Evolutionary conservation across 75 land plant genomes (phyloP).

Genomic region (Isoetes taiwanensis): DNA sequence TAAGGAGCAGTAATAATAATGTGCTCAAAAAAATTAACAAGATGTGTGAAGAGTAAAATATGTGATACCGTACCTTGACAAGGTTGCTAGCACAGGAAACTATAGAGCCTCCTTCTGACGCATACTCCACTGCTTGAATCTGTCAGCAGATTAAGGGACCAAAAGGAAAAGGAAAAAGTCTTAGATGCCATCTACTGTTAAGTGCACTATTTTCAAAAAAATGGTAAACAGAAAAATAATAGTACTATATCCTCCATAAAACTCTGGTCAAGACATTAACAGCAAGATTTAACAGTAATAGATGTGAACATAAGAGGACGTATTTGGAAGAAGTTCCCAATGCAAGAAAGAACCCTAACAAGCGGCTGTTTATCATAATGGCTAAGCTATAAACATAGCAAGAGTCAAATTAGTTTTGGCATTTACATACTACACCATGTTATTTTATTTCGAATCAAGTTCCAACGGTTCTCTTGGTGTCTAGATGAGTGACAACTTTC

Average conservation of each 20-base stretch:
- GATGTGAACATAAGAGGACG: too few species aligned
- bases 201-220: neutral
- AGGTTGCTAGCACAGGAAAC: slow-evolving; percentile 31
- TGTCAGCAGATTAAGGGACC: neutral
- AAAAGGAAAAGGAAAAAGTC: neutral
- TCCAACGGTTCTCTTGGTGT: too few species aligned
- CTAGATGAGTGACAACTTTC: too few species aligned
- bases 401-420: too few species aligned
- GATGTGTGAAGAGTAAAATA: neutral
- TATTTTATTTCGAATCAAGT: too few species aligned
- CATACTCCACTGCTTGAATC: slow-evolving; percentile 44
- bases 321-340: too few species aligned
- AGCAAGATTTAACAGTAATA: too few species aligned
- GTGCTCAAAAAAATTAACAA: neutral
- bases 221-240: neutral
- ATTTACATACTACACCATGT: too few species aligned
- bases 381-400: too few species aligned
- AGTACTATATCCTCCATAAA: neutral
- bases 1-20: neutral
- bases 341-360: too few species aligned
- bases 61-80: slow-evolving; percentile 24
- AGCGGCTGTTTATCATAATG: too few species aligned
- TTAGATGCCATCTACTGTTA: neutral
- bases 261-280: too few species aligned
- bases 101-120: slow-evolving; percentile 19